These are phyloP conservation scores for Alternaria sp. DNA, from an alignment of 2,329 filamentous ascomycete species.

Conservation along the genomic window DNA sequence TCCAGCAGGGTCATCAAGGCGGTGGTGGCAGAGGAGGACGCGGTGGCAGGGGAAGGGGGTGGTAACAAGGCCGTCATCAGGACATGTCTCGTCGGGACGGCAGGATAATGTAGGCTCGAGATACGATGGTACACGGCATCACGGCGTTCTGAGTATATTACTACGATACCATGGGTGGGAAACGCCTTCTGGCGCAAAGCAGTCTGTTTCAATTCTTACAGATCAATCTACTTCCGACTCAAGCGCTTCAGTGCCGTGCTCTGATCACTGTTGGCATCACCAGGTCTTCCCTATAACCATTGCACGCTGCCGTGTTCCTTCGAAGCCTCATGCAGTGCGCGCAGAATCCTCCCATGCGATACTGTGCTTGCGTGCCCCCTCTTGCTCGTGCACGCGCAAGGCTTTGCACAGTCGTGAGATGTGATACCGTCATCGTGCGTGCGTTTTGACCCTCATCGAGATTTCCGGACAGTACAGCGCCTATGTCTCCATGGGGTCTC, in stretches of 20 bases:
- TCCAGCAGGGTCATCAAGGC: conserved; percentile 38
- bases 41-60: conserved; percentile 32
- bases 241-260: background rate
- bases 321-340: background rate
- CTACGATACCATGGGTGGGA: conserved; percentile 27
- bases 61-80: conserved; percentile 11
- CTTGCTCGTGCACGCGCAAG: background rate
- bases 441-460: background rate
- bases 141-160: conserved; percentile 27
- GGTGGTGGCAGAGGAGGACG: conserved; percentile 37
- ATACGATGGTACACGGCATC: conserved; percentile 5
- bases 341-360: background rate
- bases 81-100: background rate
- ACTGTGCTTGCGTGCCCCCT: background rate
- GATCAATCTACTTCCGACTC: conserved; percentile 1
- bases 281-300: background rate
- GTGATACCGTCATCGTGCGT: background rate
- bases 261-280: background rate
- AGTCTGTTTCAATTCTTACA: conserved; percentile 9
- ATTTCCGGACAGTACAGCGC: background rate
- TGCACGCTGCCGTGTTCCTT: background rate
- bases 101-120: background rate
- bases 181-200: conserved; percentile 16
- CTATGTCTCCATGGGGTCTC: conserved; percentile 40
- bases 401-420: background rate